phyloP scores from a whole-genome alignment of 2,329 filamentous ascomycete genomes.

The Shiraia sp. region DNA sequence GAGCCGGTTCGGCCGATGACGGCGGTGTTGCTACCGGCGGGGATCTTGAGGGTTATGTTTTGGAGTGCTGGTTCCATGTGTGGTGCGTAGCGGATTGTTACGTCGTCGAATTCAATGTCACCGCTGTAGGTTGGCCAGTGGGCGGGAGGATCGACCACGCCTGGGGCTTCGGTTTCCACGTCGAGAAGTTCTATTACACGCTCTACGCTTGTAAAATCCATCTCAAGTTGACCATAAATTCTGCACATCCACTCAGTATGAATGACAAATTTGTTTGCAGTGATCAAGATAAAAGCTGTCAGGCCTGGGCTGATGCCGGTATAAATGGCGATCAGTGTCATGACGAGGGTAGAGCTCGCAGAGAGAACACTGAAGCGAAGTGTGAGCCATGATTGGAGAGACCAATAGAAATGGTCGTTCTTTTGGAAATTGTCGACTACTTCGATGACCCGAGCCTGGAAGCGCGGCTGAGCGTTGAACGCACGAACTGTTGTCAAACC shows the following conservation, averaged over 20 bases:
- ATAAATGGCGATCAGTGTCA: constrained; percentile 76
- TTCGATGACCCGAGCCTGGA: constrained; percentile 76
- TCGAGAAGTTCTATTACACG: constrained; percentile 80
- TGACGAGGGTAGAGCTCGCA: constrained; percentile 70
- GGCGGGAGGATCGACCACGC: constrained; percentile 69
- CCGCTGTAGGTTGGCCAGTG: constrained; percentile 75
- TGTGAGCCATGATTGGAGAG: constrained; percentile 80
- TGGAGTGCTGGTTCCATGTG: constrained; percentile 73
- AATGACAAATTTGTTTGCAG: constrained; percentile 67
- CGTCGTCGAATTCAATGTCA: constrained; percentile 74
- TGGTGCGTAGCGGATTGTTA: constrained; percentile 79
- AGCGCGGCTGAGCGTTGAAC: constrained; percentile 76
- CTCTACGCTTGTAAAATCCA: constrained; percentile 91
- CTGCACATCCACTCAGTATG: constrained; percentile 76
- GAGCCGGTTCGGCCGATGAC: constrained; percentile 77
- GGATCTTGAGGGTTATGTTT: constrained; percentile 72
- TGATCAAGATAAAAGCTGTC: constrained; percentile 80
- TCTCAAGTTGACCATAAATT: constrained; percentile 81
- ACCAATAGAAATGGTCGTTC: constrained; percentile 96
- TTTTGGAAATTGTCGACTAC: constrained; percentile 89
- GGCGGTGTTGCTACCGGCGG: constrained; percentile 76
- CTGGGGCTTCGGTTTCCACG: constrained; percentile 73
- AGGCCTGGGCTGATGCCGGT: constrained; percentile 76
- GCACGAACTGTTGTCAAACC: constrained; percentile 86
- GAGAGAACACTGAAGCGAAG: constrained; percentile 77